These are phyloP conservation scores for Hibiscus tridactylites DNA, from an alignment of 345 rosid species.

Conservation along the genomic window DNA sequence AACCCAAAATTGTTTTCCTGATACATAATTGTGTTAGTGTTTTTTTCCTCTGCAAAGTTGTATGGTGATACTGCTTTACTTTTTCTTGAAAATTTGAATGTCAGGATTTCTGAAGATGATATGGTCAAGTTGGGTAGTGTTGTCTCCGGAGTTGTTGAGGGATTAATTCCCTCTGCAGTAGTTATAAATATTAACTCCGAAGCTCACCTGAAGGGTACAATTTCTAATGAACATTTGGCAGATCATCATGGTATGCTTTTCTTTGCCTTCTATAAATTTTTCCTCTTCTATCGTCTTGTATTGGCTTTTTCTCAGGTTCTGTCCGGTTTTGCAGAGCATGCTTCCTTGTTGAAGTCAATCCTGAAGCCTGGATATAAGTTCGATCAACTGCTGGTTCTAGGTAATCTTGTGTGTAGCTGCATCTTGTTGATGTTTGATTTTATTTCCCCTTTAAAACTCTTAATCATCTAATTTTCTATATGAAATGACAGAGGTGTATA, in stretches of 20 bases:
- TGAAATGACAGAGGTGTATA: background rate
- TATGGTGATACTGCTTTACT: background rate
- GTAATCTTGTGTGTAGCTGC: constrained; percentile 28
- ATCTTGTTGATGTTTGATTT: background rate
- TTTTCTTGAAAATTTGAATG: constrained; percentile 5
- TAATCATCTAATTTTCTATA: background rate
- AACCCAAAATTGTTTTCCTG: background rate
- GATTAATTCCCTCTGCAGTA: constrained; percentile 47
- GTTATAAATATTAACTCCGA: constrained; percentile 49
- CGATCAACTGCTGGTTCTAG: constrained; percentile 74
- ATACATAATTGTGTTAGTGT: background rate
- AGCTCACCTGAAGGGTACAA: constrained; percentile 59
- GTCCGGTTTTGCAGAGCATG: constrained; percentile 49
- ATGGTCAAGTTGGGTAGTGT: constrained; percentile 69
- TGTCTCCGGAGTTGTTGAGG: constrained; percentile 76
- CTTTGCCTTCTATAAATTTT: constrained; percentile 1
- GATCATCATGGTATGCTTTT: constrained; percentile 75
- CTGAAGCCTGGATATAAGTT: constrained; percentile 78
- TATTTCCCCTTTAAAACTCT: background rate
- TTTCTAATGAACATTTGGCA: constrained; percentile 74
- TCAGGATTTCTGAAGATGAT: constrained; percentile 71
- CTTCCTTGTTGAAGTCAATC: constrained; percentile 50
- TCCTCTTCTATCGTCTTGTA: constrained; percentile 2
- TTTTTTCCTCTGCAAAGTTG: background rate
- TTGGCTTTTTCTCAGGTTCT: constrained; percentile 17